phyloP scores from a whole-genome alignment of 352 stramenopile genomes.

The Phytopythium mirpurense region DNA sequence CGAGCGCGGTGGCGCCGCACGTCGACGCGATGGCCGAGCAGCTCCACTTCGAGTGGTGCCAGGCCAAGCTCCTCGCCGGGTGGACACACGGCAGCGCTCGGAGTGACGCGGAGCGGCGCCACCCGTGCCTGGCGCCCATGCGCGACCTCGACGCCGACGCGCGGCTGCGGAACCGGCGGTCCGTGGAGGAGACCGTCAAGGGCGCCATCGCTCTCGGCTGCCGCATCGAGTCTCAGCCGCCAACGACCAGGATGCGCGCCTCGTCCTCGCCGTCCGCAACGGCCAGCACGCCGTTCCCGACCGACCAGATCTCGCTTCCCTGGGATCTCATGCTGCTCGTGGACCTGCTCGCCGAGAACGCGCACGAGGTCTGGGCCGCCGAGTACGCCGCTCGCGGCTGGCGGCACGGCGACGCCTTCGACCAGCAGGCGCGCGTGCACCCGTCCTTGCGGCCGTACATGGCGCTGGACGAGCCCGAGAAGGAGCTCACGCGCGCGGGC shows the following conservation, averaged over 20 bases:
- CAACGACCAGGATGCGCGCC: no score
- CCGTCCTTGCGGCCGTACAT: conserved; percentile 61
- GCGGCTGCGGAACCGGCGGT: conserved; percentile 34
- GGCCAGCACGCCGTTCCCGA: conserved; percentile 17
- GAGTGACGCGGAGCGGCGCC: conserved; percentile 33
- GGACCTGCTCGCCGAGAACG: conserved; percentile 64
- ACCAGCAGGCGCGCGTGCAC: conserved; percentile 35
- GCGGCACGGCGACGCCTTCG: conserved; percentile 29
- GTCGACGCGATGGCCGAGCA: conserved; percentile 34
- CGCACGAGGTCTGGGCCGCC: conserved; percentile 62
- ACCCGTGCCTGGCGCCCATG: conserved; percentile 53
- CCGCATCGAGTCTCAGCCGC: conserved; percentile 12
- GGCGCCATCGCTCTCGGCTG: conserved; percentile 56
- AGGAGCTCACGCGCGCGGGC: conserved; percentile 36
- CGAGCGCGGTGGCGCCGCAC: conserved; percentile 27
- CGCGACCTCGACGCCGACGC: conserved; percentile 29
- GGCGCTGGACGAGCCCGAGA: conserved; percentile 44
- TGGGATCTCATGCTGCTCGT: conserved; percentile 66
- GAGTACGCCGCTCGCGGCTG: conserved; percentile 42
- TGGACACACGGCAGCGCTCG: conserved; percentile 35
- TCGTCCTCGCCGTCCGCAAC: background rate
- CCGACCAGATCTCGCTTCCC: conserved; percentile 32
- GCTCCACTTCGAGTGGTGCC: conserved; percentile 68
- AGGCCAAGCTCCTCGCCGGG: conserved; percentile 34
- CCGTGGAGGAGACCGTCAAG: conserved; percentile 52